Base-by-base conservation (phyloP, 441 rosid species). In the Gossypium davidsonii region DNA sequence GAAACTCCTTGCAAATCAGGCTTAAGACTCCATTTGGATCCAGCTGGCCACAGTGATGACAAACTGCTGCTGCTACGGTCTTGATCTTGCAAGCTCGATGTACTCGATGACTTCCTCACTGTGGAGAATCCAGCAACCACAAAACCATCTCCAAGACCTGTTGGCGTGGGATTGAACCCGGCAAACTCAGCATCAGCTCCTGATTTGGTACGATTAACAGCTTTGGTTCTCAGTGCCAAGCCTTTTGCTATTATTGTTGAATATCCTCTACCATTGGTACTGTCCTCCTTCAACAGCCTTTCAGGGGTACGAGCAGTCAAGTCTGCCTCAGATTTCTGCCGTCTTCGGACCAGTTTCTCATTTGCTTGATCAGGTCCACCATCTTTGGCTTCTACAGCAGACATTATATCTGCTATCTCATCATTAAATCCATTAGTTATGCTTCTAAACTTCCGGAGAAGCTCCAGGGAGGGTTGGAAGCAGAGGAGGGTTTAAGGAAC, bases 61-160 rank as follows among this genome's bases (percentile, higher is more conserved):
- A 78, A 74, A 23, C 79, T 76, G 0, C 39, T 34, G 39, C 39
- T 6, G 39, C 39, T 6, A 34, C 0, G 8, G 39, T 85, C 91
- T 26, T 86, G 84, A 67, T 88, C 91, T 71, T 83, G 89, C 68
- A 88, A 79, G 73, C 84, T 85, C 1, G 88, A 81, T 52, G 92
- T 80, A 79, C 92, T 88, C 8, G 86, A 86, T 7, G 92, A 88
- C 78, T 85, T 88, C 76, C 86, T 85, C 44, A 88, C 89, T 49
- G 55, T 74, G 58, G 65, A 17, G 26, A 77, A 73, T 66, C 79
- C 72, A 68, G 88, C 84, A 14, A 77, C 62, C 1, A 74, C 72
- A 23, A 73, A 73, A 53, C 28, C 62, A 79, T 83, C 88, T 53
- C 80, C 85, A 56, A 77, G 46, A 73, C 67, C 82, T 2, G 74